Percentiles rank a stretch among this genome's conserved stretches.
Evolutionary conservation across 257 asterid species (phyloP).

Genomic region (Ajuga chamaepitys): DNA sequence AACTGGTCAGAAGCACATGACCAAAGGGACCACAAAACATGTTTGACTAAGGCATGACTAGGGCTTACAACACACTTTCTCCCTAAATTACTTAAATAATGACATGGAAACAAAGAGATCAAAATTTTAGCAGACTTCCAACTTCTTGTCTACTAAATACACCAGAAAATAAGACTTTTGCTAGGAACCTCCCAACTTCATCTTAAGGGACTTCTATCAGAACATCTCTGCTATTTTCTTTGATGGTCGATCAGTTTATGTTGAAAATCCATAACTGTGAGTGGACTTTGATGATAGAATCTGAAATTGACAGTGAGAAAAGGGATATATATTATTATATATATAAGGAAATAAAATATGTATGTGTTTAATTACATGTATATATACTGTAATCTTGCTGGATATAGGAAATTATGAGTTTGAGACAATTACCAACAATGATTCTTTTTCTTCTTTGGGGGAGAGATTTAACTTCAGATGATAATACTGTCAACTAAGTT

Average conservation of each 20-base stretch:
- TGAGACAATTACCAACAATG: slow-evolving; percentile 9
- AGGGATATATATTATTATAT: slow-evolving; percentile 8
- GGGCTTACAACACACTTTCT: no score
- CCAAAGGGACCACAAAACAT: no score
- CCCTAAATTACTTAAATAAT: no score
- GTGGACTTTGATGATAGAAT: slow-evolving; percentile 8
- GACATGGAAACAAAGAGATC: slow-evolving; percentile 28
- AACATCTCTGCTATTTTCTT: background rate
- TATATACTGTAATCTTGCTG: background rate
- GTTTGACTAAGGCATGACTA: no score
- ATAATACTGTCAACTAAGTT: slow-evolving; percentile 34
- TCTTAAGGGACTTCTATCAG: slow-evolving; percentile 10
- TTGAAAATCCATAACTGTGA: background rate
- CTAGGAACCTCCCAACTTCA: background rate
- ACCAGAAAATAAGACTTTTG: slow-evolving; percentile 30
- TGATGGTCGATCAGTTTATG: background rate
- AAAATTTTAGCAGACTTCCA: slow-evolving; percentile 34
- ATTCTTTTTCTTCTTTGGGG: background rate
- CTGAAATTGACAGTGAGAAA: slow-evolving; percentile 20
- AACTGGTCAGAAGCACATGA: no score
- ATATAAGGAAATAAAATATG: no score
- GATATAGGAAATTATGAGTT: background rate
- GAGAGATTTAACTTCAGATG: slow-evolving; percentile 9
- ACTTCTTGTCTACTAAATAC: slow-evolving; percentile 39
- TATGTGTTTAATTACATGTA: background rate